Evolutionary conservation across 2,329 filamentous ascomycete genomes (phyloP).

Genomic region (Daldinia eschscholtzii): DNA sequence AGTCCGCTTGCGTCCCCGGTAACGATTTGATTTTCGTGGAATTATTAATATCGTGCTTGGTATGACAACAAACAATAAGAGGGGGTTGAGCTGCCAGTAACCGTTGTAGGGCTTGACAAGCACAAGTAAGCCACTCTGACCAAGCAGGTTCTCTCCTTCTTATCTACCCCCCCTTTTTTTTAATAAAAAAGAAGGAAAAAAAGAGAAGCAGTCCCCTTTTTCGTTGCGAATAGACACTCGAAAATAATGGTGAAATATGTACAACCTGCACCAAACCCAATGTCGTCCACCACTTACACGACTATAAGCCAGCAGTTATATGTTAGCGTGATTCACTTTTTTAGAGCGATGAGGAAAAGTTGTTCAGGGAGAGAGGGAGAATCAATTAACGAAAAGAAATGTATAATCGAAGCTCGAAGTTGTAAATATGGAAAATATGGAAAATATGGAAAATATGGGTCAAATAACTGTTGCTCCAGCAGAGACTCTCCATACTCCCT

Average conservation of each 20-base stretch:
- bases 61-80: slow-evolving; percentile 23
- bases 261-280: slow-evolving; percentile 16
- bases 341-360: slow-evolving; percentile 18
- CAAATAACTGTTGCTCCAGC: slow-evolving; percentile 6
- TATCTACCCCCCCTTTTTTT: slow-evolving; percentile 9
- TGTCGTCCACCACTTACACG: slow-evolving; percentile 33
- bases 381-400: slow-evolving; percentile 22
- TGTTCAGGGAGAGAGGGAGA: slow-evolving; percentile 7
- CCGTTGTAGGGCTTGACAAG: slow-evolving; percentile 25
- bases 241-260: slow-evolving; percentile 14
- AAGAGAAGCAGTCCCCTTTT: slow-evolving; percentile 1
- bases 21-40: slow-evolving; percentile 17
- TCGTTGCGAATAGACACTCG: slow-evolving; percentile 11
- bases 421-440: not conserved
- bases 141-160: slow-evolving; percentile 1
- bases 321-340: slow-evolving; percentile 32
- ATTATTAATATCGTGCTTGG: slow-evolving; percentile 26
- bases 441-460: slow-evolving; percentile 4
- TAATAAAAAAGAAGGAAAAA: not conserved
- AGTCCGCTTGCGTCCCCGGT: not conserved
- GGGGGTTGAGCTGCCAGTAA: slow-evolving; percentile 21
- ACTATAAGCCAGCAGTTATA: slow-evolving; percentile 31
- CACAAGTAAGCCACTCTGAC: slow-evolving; percentile 9
- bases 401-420: slow-evolving; percentile 7
- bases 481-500: not conserved